A percentile compares a stretch with the other conserved stretches of the same genome.
Evolutionary conservation across 2,329 filamentous ascomycete species (phyloP).

Genomic region (Torrubiellomyces zombiae): DNA sequence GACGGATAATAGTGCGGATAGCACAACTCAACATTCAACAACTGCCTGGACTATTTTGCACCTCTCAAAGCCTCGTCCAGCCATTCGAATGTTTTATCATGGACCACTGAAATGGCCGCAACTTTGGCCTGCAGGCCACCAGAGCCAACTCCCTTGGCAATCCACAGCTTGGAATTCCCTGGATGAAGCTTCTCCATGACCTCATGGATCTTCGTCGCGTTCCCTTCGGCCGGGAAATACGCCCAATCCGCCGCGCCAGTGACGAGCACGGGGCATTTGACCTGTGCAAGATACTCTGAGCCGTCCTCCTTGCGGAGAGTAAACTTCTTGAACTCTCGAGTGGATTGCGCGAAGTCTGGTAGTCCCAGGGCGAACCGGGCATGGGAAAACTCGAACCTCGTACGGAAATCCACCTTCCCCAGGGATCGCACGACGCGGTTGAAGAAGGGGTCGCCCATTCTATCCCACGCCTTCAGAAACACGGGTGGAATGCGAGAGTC

Average conservation of each 20-base stretch:
- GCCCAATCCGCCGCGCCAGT: background rate
- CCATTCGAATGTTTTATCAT: background rate
- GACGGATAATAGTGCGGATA: too few relatives aligned
- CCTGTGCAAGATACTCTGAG: background rate
- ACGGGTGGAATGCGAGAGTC: background rate
- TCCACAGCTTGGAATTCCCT: background rate
- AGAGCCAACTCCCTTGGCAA: background rate
- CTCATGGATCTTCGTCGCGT: background rate
- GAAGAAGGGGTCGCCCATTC: background rate
- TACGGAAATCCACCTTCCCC: background rate
- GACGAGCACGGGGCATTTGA: background rate
- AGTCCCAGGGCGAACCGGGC: background rate
- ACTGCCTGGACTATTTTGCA: too few relatives aligned
- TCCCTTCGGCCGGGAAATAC: background rate
- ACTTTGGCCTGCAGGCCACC: conserved; percentile 1
- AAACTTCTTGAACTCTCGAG: background rate
- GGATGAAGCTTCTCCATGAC: background rate
- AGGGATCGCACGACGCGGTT: background rate
- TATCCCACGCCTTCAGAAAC: background rate
- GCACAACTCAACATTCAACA: too few relatives aligned
- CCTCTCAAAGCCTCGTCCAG: too few relatives aligned
- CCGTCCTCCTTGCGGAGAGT: background rate
- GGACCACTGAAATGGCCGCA: background rate
- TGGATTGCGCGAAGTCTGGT: background rate
- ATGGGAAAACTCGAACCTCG: background rate